Base-by-base conservation (phyloP, 2,329 filamentous ascomycete species). In the Fusarium sp. region DNA sequence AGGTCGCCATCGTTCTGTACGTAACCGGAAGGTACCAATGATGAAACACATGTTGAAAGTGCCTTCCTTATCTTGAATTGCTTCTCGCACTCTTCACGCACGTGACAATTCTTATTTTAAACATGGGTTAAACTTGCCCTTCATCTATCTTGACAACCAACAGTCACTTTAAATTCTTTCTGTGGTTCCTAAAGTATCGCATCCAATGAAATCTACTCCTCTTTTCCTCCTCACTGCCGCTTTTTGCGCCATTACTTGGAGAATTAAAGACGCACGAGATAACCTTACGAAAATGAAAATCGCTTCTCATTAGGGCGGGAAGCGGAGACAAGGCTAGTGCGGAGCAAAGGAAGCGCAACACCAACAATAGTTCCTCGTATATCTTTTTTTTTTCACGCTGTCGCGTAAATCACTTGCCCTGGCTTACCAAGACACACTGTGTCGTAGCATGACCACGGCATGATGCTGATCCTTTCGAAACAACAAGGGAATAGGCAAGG, bases 271-370 rank as follows among this genome's bases (percentile, higher is more conserved):
- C 44, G 31, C 59, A 63, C n/a, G 28, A 44, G 51, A 62, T 30
- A 62, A 46, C 59, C 31, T 62, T 56, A 60, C 66, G 46, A 49
- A 62, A 59, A 28, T 41, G 44, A 52, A 58, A 46, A 69, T 69
- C 68, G 38, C 47, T 49, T 64, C 61, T 60, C 20, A 40, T 68
- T 65, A 61, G 60, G 60, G 50, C 57, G 59, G 50, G 37, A 65
- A 65, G 70, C 62, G 62, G 70, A 65, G 72, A 51, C 55, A 46
- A 56, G 55, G 50, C 63, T 56, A 59, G 34, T 64, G 65, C 72
- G 72, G 72, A 74, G 65, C 65, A 74, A 69, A 68, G 68, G 70
- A 74, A 67, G 47, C 55, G 33, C 34, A 55, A 62, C 55, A 51
- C 41, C 46, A 64, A 40, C 50, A 40, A 62, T 36, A 50, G 47